A percentile compares a stretch with the other conserved stretches of the same genome.
phyloP scores from a whole-genome alignment of 495 filamentous ascomycete species.

The Hyphodiscus hymeniophilus region DNA sequence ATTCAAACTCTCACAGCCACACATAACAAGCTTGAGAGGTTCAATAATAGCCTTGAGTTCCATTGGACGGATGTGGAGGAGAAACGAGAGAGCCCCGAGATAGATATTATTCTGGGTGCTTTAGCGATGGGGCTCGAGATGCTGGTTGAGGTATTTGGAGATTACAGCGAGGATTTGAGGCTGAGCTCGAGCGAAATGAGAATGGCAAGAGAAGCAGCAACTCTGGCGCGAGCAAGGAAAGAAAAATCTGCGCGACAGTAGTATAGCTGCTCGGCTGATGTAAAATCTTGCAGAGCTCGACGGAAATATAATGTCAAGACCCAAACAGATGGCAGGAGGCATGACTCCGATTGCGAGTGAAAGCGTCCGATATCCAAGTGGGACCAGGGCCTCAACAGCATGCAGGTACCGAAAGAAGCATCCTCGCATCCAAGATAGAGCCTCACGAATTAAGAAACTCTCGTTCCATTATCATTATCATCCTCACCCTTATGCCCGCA shows the following conservation, averaged over 20 bases:
- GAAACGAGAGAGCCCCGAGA: conserved; percentile 39
- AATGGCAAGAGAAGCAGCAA: conserved; percentile 55
- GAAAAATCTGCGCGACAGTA: conserved; percentile 11
- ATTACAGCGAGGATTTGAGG: conserved; percentile 57
- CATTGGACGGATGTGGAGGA: conserved; percentile 79
- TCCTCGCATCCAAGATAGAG: too few relatives aligned
- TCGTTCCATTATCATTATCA: neutral
- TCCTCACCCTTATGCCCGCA: too few relatives aligned
- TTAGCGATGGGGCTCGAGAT: conserved; percentile 51
- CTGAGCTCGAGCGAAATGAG: conserved; percentile 59
- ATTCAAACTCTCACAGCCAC: conserved; percentile 62
- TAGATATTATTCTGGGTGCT: conserved; percentile 51
- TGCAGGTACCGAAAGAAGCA: too few relatives aligned
- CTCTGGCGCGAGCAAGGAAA: neutral
- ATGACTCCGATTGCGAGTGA: too few relatives aligned
- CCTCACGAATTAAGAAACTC: too few relatives aligned
- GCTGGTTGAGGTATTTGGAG: conserved; percentile 59
- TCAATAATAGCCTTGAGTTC: conserved; percentile 46
- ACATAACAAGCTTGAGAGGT: conserved; percentile 59
- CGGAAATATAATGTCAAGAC: neutral
- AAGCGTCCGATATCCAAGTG: too few relatives aligned
- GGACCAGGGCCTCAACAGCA: too few relatives aligned
- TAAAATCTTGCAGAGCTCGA: neutral
- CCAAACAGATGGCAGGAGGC: too few relatives aligned
- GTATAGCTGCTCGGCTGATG: neutral